These are phyloP conservation scores for Luvunga scandens DNA, from an alignment of 345 rosid genomes.

Conservation along the genomic window DNA sequence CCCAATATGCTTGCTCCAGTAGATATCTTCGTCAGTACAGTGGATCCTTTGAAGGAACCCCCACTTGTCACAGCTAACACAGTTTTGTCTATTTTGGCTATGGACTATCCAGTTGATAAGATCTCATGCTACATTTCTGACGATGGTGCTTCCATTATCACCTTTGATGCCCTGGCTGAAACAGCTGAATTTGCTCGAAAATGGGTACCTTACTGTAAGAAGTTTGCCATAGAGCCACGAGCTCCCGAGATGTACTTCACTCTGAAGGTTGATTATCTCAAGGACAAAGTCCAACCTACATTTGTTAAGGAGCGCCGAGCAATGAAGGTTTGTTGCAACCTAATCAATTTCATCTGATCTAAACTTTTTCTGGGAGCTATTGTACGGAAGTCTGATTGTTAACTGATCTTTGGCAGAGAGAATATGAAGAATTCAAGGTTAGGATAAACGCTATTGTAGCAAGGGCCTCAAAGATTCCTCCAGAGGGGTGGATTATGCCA, in stretches of 20 bases:
- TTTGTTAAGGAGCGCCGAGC: slow-evolving; percentile 94
- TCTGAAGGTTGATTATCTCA: slow-evolving; percentile 81
- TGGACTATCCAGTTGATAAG: slow-evolving; percentile 95
- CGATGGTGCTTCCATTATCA: slow-evolving; percentile 97
- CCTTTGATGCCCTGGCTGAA: slow-evolving; percentile 82
- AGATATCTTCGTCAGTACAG: slow-evolving; percentile 94
- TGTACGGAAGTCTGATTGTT: background rate
- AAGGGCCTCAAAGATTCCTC: slow-evolving; percentile 75
- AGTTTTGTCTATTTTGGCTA: slow-evolving; percentile 80
- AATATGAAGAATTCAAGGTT: slow-evolving; percentile 95
- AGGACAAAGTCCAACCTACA: slow-evolving; percentile 95
- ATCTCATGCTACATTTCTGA: slow-evolving; percentile 92
- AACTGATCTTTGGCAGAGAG: slow-evolving; percentile 55
- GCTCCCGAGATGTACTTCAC: slow-evolving; percentile 79
- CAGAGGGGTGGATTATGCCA: slow-evolving; percentile 96
- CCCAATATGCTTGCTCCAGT: slow-evolving; percentile 79
- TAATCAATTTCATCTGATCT: background rate
- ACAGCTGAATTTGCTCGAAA: slow-evolving; percentile 77
- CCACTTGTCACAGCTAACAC: slow-evolving; percentile 95
- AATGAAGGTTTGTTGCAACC: slow-evolving; percentile 66
- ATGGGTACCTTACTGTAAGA: slow-evolving; percentile 94
- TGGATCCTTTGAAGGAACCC: slow-evolving; percentile 99
- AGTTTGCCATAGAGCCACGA: slow-evolving; percentile 62
- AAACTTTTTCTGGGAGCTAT: background rate
- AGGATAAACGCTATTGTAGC: slow-evolving; percentile 87